Percentiles rank a stretch among this genome's conserved stretches.
Evolutionary conservation across 306 rosid species (phyloP).

Genomic region (Pterocarpus santalinus): DNA sequence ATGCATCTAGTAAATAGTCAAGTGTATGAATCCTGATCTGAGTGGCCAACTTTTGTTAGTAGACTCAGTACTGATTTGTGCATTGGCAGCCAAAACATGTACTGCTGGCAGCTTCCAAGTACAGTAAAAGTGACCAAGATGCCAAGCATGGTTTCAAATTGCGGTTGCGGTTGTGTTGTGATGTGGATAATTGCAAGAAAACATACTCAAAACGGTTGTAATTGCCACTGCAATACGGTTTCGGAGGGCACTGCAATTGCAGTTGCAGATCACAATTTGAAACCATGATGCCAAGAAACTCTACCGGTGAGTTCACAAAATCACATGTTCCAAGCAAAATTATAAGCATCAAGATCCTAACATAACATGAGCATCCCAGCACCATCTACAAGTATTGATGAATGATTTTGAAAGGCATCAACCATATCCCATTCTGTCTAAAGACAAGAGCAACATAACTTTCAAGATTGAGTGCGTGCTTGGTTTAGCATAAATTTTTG

Average conservation of each 20-base stretch:
- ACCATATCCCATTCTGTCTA: not conserved
- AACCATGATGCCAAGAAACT: not conserved
- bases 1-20: slow-evolving; percentile 22
- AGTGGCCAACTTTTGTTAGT: not conserved
- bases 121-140: not conserved
- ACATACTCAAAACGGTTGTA: too few relatives aligned
- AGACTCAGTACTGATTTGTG: not conserved
- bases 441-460: not conserved
- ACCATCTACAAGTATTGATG: not conserved
- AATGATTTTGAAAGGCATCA: not conserved
- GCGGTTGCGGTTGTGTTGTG: too few relatives aligned
- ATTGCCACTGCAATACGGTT: too few relatives aligned
- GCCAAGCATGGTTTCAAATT: too few relatives aligned
- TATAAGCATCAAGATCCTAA: not conserved
- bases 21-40: slow-evolving; percentile 30
- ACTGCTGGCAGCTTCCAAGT: not conserved
- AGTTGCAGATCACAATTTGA: too few relatives aligned
- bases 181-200: too few relatives aligned
- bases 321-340: not conserved
- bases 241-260: too few relatives aligned
- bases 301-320: not conserved
- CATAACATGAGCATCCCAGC: not conserved
- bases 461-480: not conserved
- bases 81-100: not conserved
- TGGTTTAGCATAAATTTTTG: too few relatives aligned